A percentile compares a stretch with the other conserved stretches of the same genome.
phyloP scores from a whole-genome alignment of 1,139 yeast species.

The Protomyces inundatus region DNA sequence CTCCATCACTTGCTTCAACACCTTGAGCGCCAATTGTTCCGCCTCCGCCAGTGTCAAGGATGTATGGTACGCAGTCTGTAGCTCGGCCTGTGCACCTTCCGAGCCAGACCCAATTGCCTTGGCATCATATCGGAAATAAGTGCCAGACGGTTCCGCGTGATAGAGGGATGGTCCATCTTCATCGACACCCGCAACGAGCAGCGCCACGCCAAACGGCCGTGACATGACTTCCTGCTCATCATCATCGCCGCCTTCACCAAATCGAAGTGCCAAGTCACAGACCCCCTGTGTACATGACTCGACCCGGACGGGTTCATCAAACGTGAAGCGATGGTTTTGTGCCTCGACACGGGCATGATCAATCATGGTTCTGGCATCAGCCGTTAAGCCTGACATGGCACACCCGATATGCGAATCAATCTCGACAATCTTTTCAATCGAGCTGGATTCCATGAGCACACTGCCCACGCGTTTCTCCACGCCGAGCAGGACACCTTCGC shows the following conservation, averaged over 20 bases:
- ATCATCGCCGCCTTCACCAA: conserved; percentile 97
- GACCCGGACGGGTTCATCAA: conserved; percentile 86
- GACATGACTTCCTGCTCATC: conserved; percentile 98
- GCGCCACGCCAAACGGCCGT: conserved; percentile 97
- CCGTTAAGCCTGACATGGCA: conserved; percentile 98
- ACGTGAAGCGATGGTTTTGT: conserved; percentile 79
- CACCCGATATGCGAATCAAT: conserved; percentile 93
- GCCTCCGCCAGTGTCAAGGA: conserved; percentile 92
- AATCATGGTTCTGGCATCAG: conserved; percentile 97
- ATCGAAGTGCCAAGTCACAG: conserved; percentile 91
- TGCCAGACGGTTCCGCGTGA: conserved; percentile 99
- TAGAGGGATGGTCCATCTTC: conserved; percentile 93
- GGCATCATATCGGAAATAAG: conserved; percentile 95
- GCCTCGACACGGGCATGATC: conserved; percentile 96
- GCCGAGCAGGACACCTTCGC: conserved; percentile 92
- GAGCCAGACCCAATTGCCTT: conserved; percentile 98
- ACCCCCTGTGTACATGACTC: conserved; percentile 94
- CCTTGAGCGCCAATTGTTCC: conserved; percentile 80
- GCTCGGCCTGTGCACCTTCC: conserved; percentile 97
- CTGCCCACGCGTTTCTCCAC: conserved; percentile 97
- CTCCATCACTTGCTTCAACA: conserved; percentile 97
- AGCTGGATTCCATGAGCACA: conserved; percentile 78
- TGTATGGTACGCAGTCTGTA: conserved; percentile 87
- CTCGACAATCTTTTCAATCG: conserved; percentile 94
- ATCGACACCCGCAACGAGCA: conserved; percentile 91